Conservation (phyloP, 2,329 filamentous ascomycete species). For the Fusarium bulbicola region DNA sequence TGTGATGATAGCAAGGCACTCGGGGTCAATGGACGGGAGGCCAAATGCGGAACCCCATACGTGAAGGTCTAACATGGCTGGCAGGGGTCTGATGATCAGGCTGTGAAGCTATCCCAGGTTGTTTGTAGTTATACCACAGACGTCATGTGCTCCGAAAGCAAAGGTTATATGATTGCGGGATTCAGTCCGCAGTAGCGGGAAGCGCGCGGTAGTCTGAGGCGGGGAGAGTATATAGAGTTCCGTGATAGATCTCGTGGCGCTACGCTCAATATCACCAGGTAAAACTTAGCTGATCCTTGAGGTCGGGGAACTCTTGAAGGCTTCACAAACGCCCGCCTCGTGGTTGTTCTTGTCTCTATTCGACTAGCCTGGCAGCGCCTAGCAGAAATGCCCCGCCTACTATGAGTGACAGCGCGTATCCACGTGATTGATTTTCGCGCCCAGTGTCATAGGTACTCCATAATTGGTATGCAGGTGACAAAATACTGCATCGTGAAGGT, state of each 20-base stretch:
- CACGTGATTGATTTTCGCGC: conserved; percentile 38
- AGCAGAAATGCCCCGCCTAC: not conserved
- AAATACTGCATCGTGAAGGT: not conserved
- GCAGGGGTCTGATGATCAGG: conserved; percentile 3
- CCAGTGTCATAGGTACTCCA: not conserved
- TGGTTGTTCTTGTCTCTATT: conserved; percentile 1
- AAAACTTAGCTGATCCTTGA: conserved; percentile 6
- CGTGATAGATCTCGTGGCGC: conserved; percentile 19
- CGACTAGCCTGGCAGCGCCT: not conserved
- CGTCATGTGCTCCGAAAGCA: conserved; percentile 12
- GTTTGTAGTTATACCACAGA: conserved; percentile 7
- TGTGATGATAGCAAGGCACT: conserved; percentile 85
- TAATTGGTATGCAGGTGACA: not conserved
- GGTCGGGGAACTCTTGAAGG: conserved; percentile 13
- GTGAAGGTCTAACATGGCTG: conserved; percentile 71
- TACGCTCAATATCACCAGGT: conserved; percentile 7
- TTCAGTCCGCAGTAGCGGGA: conserved; percentile 1
- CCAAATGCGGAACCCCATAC: conserved; percentile 91
- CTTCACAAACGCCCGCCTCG: conserved; percentile 32
- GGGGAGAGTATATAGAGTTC: not conserved
- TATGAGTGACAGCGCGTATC: conserved; percentile 35
- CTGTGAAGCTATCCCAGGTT: conserved; percentile 17
- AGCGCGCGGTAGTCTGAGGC: conserved; percentile 13
- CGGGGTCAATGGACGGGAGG: conserved; percentile 88
- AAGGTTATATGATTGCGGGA: not conserved